phyloP scores from a whole-genome alignment of 257 asterid species.

The Nicotiana noctiflora region DNA sequence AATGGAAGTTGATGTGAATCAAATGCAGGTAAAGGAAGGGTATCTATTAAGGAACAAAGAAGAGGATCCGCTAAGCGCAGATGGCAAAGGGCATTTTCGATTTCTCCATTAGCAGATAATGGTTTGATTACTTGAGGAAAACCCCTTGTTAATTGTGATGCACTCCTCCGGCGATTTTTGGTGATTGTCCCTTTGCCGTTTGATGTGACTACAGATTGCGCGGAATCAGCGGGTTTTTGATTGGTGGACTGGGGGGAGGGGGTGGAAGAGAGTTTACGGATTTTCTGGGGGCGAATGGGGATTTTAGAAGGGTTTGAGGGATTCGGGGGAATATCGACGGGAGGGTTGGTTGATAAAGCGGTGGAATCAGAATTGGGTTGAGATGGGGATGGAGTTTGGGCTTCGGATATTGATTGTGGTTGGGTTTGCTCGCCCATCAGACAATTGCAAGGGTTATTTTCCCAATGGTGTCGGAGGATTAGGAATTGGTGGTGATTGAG shows the following conservation, averaged over 20 bases:
- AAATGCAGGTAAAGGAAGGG: slow-evolving; percentile 52
- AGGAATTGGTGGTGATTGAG: background rate
- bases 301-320: slow-evolving; percentile 73
- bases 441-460: background rate
- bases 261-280: slow-evolving; percentile 58
- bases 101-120: slow-evolving; percentile 52
- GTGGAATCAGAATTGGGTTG: slow-evolving; percentile 27
- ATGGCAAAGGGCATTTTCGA: slow-evolving; percentile 52
- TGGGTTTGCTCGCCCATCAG: slow-evolving; percentile 60
- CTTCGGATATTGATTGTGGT: slow-evolving; percentile 12
- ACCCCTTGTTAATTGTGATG: slow-evolving; percentile 23
- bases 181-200: slow-evolving; percentile 41
- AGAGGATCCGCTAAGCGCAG: slow-evolving; percentile 62
- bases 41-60: slow-evolving; percentile 46
- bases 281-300: slow-evolving; percentile 89
- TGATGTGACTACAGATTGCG: slow-evolving; percentile 17
- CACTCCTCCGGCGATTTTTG: background rate
- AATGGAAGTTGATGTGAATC: slow-evolving; percentile 58
- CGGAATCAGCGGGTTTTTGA: background rate
- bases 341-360: slow-evolving; percentile 3
- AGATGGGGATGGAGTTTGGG: slow-evolving; percentile 18
- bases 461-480: background rate
- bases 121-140: slow-evolving; percentile 60
- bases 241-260: slow-evolving; percentile 9
- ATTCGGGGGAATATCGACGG: slow-evolving; percentile 21